Conservation (phyloP, 2,329 filamentous ascomycete species). For the Albifimbria verrucaria region DNA sequence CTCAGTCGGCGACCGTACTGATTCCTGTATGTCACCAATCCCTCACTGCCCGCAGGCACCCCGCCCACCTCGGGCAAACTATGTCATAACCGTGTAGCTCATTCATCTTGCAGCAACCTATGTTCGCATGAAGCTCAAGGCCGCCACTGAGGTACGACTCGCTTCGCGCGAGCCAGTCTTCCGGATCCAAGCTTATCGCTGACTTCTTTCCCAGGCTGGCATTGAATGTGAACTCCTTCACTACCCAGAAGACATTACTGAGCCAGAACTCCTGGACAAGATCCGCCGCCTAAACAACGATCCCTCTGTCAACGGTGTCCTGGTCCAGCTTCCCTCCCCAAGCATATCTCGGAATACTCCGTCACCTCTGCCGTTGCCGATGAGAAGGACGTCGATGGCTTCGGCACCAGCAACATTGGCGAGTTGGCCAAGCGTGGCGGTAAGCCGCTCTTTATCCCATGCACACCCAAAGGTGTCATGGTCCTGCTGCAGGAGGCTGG, state of each 20-base stretch:
- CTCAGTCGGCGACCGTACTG: constrained; percentile 83
- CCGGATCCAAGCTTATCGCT: too few relatives aligned
- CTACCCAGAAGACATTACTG: constrained; percentile 75
- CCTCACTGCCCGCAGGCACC: constrained; percentile 16
- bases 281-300: constrained; percentile 85
- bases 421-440: constrained; percentile 95
- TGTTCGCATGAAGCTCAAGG: constrained; percentile 99
- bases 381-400: constrained; percentile 97
- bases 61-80: constrained; percentile 8
- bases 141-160: constrained; percentile 73
- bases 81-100: constrained; percentile 17
- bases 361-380: constrained; percentile 88
- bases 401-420: constrained; percentile 90
- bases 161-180: constrained; percentile 3
- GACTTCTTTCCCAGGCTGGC: constrained; percentile 66
- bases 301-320: constrained; percentile 79
- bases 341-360: constrained; percentile 83
- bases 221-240: constrained; percentile 86
- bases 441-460: constrained; percentile 83
- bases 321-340: constrained; percentile 88
- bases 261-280: constrained; percentile 80
- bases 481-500: constrained; percentile 80
- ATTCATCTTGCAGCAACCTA: constrained; percentile 69
- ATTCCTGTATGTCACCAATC: constrained; percentile 63
- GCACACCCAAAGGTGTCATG: constrained; percentile 98